phyloP scores from a whole-genome alignment of 176 grass and related monocot genomes.

The Oropetium thomaeum region DNA sequence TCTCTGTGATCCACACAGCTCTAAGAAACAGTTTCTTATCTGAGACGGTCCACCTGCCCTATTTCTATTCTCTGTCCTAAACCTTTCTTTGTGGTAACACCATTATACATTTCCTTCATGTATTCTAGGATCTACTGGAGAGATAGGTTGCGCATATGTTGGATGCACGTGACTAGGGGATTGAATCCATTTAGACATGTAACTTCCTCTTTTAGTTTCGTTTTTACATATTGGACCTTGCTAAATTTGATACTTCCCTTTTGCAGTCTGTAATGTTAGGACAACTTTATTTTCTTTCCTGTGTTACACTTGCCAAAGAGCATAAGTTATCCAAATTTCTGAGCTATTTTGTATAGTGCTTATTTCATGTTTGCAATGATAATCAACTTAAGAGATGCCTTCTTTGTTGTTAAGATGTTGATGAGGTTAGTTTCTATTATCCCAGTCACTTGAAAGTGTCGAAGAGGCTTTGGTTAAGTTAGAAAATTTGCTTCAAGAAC shows the following conservation, averaged over 20 bases:
- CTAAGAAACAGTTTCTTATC: not conserved
- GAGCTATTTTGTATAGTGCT: not conserved
- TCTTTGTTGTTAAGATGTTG: not conserved
- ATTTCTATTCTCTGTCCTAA: not conserved
- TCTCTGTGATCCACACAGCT: not conserved
- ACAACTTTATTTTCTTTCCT: not conserved
- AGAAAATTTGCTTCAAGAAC: conserved; percentile 92
- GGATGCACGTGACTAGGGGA: not conserved
- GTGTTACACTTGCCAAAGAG: not conserved
- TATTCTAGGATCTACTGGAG: conserved; percentile 17
- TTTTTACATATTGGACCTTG: not conserved
- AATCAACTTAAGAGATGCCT: conserved; percentile 7
- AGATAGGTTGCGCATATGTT: conserved; percentile 5
- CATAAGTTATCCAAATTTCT: conserved; percentile 1
- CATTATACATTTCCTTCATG: not conserved
- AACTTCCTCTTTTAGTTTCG: not conserved
- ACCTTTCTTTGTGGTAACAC: not conserved
- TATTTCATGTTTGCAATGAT: conserved; percentile 21
- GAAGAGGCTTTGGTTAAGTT: conserved; percentile 93
- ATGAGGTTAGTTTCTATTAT: conserved; percentile 33
- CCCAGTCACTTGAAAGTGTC: conserved; percentile 95
- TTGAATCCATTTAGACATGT: conserved; percentile 1
- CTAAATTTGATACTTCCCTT: conserved; percentile 6
- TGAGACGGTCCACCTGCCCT: not conserved
- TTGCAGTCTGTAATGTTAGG: conserved; percentile 1